phyloP scores from a whole-genome alignment of 2,329 filamentous ascomycete genomes.

The Penicillium sp. region DNA sequence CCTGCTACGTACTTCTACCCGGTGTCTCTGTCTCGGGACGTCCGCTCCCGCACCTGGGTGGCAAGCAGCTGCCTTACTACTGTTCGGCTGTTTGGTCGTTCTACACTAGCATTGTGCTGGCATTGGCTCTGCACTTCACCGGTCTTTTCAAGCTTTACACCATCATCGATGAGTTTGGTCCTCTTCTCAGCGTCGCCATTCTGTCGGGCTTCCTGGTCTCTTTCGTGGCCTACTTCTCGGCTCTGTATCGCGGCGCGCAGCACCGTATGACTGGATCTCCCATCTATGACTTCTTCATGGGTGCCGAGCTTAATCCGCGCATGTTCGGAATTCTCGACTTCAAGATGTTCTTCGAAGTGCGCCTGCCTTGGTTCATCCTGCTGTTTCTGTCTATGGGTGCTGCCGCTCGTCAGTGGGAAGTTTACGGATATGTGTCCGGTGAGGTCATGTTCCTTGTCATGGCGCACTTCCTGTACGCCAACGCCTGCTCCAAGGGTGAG shows the following conservation, averaged over 20 bases:
- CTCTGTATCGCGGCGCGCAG: constrained; percentile 70
- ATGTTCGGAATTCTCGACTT: constrained; percentile 82
- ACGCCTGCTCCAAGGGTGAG: constrained; percentile 87
- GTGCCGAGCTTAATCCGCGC: constrained; percentile 78
- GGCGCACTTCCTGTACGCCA: constrained; percentile 88
- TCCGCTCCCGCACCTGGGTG: constrained; percentile 73
- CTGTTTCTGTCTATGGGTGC: constrained; percentile 72
- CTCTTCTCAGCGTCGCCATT: constrained; percentile 88
- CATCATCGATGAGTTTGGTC: constrained; percentile 90
- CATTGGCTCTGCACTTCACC: constrained; percentile 69
- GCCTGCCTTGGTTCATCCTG: constrained; percentile 87
- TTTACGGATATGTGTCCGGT: constrained; percentile 78
- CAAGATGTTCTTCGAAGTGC: constrained; percentile 95
- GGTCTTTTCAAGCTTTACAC: constrained; percentile 86
- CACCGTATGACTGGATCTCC: constrained; percentile 86
- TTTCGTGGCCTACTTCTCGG: constrained; percentile 80
- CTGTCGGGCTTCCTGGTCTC: constrained; percentile 80
- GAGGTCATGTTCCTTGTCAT: constrained; percentile 80
- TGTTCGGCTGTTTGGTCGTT: constrained; percentile 86
- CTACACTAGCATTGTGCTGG: constrained; percentile 74
- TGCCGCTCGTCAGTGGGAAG: constrained; percentile 76
- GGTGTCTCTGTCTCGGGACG: constrained; percentile 87
- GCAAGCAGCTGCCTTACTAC: constrained; percentile 87
- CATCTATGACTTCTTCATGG: constrained; percentile 89
- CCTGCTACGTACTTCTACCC: constrained; percentile 78